Evolutionary conservation across 257 asterid genomes (phyloP), one percentile per base, ranked within the genome.

Genomic region (Salvia splendens): DNA sequence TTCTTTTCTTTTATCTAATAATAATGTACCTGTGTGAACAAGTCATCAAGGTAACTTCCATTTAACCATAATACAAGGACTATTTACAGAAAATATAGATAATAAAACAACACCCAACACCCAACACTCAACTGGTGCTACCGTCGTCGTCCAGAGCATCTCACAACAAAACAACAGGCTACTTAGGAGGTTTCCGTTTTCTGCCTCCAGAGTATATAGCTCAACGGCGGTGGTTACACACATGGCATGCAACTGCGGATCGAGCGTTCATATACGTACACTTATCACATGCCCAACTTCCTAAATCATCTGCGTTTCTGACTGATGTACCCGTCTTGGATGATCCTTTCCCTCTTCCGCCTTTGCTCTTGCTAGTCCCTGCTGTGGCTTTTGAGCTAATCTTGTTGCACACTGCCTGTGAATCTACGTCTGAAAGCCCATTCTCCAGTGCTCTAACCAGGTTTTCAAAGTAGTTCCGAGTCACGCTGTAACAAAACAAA

Each of bases 371-470:
- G 85, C 95, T 87, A 73, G 83, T 82, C 65, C 90, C 92, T 12
- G 88, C 80, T 36, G 24, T 67, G 46, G 47, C 68, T 73, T 79
- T 87, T 61, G 93, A 80, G 81, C 78, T 79, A 47, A 81, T 71
- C 73, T 74, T 78, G 63, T 79, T 79, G 48, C 81, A 64, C 49
- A 79, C 74, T 20, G 83, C 87, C 71, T 83, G 90, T 20, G 98
- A 72, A 76, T 89, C 96, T 53, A 92, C 98, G 68, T 92, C 97
- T 40, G 92, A 78, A 46, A 92, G 98, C 59, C 97, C 97, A 50
- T 89, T 87, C 83, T 92, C 97, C 50, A 92, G 75, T 51, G 97
- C 98, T 65, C 91, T 77, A 41, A 92, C 98, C 82, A 92, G 78
- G 82, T 92, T 92, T 52, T 92, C 96, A 64, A 92, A 92, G 90